These are phyloP conservation scores for Aphanocladium album DNA, from an alignment of 2,329 filamentous ascomycete species.

Conservation along the genomic window DNA sequence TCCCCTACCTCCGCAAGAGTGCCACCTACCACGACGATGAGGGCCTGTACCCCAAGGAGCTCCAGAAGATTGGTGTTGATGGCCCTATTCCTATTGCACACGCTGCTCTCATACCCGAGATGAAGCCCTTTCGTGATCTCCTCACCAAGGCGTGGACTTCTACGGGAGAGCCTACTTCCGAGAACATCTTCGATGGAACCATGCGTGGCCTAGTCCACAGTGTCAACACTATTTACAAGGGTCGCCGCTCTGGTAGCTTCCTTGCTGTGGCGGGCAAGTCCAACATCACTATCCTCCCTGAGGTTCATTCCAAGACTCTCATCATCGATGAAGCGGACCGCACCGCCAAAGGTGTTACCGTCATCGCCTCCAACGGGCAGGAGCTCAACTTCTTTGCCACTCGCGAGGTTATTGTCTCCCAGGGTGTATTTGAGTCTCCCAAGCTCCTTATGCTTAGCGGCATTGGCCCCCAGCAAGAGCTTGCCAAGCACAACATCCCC, in stretches of 20 bases:
- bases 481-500: slow-evolving; percentile 49
- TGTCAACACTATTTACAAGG: slow-evolving; percentile 53
- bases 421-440: slow-evolving; percentile 57
- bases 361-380: neutral
- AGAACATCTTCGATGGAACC: slow-evolving; percentile 52
- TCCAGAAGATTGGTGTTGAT: slow-evolving; percentile 45
- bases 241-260: slow-evolving; percentile 47
- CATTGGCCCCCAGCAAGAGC: slow-evolving; percentile 51
- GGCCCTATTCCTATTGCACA: slow-evolving; percentile 52
- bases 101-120: slow-evolving; percentile 48
- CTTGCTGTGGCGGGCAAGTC: slow-evolving; percentile 47
- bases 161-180: slow-evolving; percentile 44
- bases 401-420: slow-evolving; percentile 43
- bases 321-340: slow-evolving; percentile 42
- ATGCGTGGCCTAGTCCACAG: slow-evolving; percentile 50
- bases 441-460: slow-evolving; percentile 62
- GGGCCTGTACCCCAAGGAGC: slow-evolving; percentile 36
- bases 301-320: slow-evolving; percentile 46
- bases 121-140: slow-evolving; percentile 45
- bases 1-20: slow-evolving; percentile 51
- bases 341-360: slow-evolving; percentile 11
- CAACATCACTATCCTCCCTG: slow-evolving; percentile 48
- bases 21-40: slow-evolving; percentile 53
- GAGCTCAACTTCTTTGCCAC: slow-evolving; percentile 37
- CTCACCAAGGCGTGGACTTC: slow-evolving; percentile 48